A percentile compares a stretch with the other conserved stretches of the same genome.
Conservation (phyloP, 169 alveolate genomes). For the Cryptosporidium meleagridis region DNA sequence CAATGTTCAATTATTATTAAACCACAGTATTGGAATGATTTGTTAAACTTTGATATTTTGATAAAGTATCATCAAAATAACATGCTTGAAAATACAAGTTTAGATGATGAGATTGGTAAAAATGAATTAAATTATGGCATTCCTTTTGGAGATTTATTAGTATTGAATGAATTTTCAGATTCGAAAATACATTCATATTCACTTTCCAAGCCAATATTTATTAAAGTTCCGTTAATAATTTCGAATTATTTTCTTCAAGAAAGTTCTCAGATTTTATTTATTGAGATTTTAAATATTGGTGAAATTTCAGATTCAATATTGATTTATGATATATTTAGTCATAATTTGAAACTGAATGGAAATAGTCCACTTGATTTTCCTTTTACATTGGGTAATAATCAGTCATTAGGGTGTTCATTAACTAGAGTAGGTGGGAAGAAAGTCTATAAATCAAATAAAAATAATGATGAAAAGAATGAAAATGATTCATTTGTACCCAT, state of each 20-base stretch:
- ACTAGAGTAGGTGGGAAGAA: not conserved
- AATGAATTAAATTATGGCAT: not conserved
- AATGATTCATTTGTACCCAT: not conserved
- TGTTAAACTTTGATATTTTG: conserved; percentile 21
- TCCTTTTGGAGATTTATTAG: not conserved
- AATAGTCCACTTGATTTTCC: conserved; percentile 10
- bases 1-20: conserved; percentile 60
- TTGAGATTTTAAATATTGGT: conserved; percentile 45
- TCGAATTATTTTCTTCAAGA: conserved; percentile 53
- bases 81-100: not conserved
- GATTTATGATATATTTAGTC: conserved; percentile 41
- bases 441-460: not conserved
- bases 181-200: not conserved
- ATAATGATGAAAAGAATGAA: not conserved
- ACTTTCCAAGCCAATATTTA: conserved; percentile 35
- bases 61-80: conserved; percentile 19
- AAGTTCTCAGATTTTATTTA: conserved; percentile 27
- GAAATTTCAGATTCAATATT: conserved; percentile 18
- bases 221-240: conserved; percentile 53
- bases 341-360: conserved; percentile 4
- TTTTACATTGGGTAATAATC: conserved; percentile 6
- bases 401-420: conserved; percentile 49
- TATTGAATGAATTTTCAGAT: conserved; percentile 1
- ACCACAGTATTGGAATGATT: conserved; percentile 70
- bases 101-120: not conserved